Evolutionary conservation across 1,284 basidiomycete genomes (phyloP).

Genomic region (Ceratobasidium sp.): DNA sequence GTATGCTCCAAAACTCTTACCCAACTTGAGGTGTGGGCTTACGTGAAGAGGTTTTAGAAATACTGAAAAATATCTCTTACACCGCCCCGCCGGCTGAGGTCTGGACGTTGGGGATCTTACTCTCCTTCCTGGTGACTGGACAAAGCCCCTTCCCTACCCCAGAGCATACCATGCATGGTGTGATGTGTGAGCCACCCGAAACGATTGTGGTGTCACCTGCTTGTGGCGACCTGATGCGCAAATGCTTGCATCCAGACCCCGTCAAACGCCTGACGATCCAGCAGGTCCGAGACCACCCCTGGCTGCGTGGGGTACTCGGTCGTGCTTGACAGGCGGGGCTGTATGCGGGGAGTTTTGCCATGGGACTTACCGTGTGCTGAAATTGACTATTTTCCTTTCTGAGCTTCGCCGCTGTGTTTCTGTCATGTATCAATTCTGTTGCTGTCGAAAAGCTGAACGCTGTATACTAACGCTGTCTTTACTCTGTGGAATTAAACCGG

Average conservation of each 20-base stretch:
- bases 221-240: slow-evolving; percentile 68
- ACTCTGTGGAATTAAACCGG: slow-evolving; percentile 25
- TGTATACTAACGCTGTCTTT: slow-evolving; percentile 1
- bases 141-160: slow-evolving; percentile 84
- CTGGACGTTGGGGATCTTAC: slow-evolving; percentile 91
- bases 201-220: slow-evolving; percentile 52
- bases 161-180: slow-evolving; percentile 68
- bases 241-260: slow-evolving; percentile 80
- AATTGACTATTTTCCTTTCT: slow-evolving; percentile 10
- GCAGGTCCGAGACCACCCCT: slow-evolving; percentile 60
- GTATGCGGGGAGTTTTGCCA: neutral
- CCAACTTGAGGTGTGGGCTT: slow-evolving; percentile 37
- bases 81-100: slow-evolving; percentile 81
- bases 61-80: slow-evolving; percentile 75
- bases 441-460: slow-evolving; percentile 17
- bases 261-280: slow-evolving; percentile 71
- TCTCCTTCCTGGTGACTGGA: slow-evolving; percentile 87
- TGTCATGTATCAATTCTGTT: neutral
- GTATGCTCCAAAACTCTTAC: slow-evolving; percentile 2
- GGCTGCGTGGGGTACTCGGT: slow-evolving; percentile 29
- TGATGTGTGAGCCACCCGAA: slow-evolving; percentile 52
- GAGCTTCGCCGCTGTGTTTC: slow-evolving; percentile 3
- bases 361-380: neutral
- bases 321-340: slow-evolving; percentile 8
- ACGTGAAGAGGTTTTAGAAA: slow-evolving; percentile 64